phyloP scores from a whole-genome alignment of 2,329 filamentous ascomycete species.

The Microsporum canis region DNA sequence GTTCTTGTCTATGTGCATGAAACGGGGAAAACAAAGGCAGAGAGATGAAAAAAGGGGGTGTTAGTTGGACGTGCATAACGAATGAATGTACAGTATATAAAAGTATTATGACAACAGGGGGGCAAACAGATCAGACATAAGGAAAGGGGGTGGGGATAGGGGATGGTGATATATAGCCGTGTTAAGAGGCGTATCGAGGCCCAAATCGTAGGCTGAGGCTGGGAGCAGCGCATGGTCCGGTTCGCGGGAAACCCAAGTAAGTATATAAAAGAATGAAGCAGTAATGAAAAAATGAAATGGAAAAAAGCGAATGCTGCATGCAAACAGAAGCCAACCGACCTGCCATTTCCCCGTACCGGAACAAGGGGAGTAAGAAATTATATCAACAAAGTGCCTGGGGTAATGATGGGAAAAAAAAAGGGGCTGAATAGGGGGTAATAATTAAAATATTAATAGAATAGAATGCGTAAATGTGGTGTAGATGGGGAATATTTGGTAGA shows the following conservation, averaged over 20 bases:
- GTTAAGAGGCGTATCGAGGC: neutral
- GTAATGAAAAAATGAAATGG: neutral
- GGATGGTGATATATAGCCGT: neutral
- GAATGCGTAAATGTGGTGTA: neutral
- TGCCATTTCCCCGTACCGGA: constrained; percentile 1
- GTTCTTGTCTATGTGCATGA: constrained; percentile 1
- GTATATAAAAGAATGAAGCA: neutral
- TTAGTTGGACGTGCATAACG: neutral
- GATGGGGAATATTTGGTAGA: neutral
- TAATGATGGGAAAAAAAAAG: neutral
- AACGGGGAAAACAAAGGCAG: neutral
- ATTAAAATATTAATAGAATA: constrained; percentile 4
- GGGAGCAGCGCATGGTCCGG: neutral
- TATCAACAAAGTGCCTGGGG: neutral
- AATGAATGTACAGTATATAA: constrained; percentile 1
- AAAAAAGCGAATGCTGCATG: constrained; percentile 4
- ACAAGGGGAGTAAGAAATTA: neutral
- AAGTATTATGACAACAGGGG: neutral
- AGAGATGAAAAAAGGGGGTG: neutral
- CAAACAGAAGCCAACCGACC: constrained; percentile 1
- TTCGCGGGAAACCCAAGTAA: neutral
- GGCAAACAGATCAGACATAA: neutral
- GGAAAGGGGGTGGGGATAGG: neutral
- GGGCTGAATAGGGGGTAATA: neutral
- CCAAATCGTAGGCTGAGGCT: neutral